A percentile compares a stretch with the other conserved stretches of the same genome.
phyloP scores from a whole-genome alignment of 805 yeast species.

The Spathaspora boniae region DNA sequence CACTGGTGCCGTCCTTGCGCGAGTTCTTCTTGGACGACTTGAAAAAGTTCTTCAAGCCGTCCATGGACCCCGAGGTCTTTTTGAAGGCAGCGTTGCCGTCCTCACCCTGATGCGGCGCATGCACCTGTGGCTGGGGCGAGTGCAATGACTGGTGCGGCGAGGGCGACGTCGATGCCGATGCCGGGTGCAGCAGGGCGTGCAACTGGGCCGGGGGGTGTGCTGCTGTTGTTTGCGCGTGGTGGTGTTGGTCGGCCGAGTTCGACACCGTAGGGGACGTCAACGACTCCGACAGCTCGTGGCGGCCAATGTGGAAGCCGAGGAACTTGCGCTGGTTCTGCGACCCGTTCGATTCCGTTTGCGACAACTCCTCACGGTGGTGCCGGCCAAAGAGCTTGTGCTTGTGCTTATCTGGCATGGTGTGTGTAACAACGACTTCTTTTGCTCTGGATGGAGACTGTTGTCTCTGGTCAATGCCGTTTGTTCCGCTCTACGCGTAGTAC shows the following conservation, averaged over 20 bases:
- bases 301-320: constrained; percentile 40
- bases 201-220: not conserved
- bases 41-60: constrained; percentile 68
- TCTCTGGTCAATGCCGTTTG: no score
- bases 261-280: constrained; percentile 34
- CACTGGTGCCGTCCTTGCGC: constrained; percentile 6
- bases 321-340: constrained; percentile 28
- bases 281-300: constrained; percentile 37
- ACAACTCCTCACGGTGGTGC: constrained; percentile 28
- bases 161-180: no score
- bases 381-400: constrained; percentile 39
- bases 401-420: constrained; percentile 41
- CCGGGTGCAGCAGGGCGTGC: constrained; percentile 1
- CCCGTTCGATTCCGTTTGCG: constrained; percentile 18
- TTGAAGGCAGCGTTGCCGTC: constrained; percentile 30
- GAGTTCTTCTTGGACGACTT: constrained; percentile 47
- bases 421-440: no score
- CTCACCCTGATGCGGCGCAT: constrained; percentile 13
- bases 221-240: constrained; percentile 7
- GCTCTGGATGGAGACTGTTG: no score
- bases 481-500: no score
- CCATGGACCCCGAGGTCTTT: constrained; percentile 51
- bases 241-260: constrained; percentile 27
- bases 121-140: constrained; percentile 8
- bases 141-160: constrained; percentile 1